A percentile compares a stretch with the other conserved stretches of the same genome.
These are phyloP conservation scores for Metschnikowia amazonensis DNA, from an alignment of 805 yeast species.

Conservation along the genomic window DNA sequence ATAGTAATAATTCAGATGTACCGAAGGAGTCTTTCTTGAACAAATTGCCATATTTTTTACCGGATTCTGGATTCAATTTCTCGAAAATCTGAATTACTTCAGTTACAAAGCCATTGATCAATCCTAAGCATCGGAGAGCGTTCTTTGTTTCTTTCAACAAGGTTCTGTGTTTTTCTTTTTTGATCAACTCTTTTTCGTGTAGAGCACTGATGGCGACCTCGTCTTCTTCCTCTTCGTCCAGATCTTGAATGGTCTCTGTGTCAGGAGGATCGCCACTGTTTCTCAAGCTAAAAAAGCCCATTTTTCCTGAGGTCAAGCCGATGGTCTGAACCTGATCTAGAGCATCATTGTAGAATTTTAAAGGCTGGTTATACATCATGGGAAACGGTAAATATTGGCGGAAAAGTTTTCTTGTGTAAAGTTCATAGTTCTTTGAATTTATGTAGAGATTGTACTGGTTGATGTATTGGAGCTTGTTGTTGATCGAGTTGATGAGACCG, in stretches of 20 bases:
- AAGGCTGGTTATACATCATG: constrained; percentile 67
- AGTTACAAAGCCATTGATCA: constrained; percentile 22
- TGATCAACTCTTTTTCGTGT: constrained; percentile 35
- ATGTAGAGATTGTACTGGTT: constrained; percentile 57
- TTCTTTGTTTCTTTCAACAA: constrained; percentile 31
- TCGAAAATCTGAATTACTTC: constrained; percentile 17
- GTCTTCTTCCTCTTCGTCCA: constrained; percentile 18
- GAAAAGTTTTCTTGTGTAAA: constrained; percentile 54
- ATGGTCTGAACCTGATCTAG: constrained; percentile 29
- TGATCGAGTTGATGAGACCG: constrained; percentile 42
- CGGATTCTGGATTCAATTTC: constrained; percentile 15
- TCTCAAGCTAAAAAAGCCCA: constrained; percentile 29
- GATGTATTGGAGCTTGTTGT: constrained; percentile 41
- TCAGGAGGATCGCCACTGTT: constrained; percentile 20
- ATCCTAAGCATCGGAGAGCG: constrained; percentile 29
- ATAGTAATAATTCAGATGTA: constrained; percentile 36
- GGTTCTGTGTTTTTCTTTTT: constrained; percentile 31
- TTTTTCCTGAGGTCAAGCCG: constrained; percentile 27
- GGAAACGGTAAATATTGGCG: constrained; percentile 61
- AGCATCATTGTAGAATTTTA: constrained; percentile 39
- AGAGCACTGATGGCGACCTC: constrained; percentile 33
- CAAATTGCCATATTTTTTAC: constrained; percentile 15
- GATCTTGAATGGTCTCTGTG: constrained; percentile 29
- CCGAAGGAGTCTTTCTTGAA: constrained; percentile 18
- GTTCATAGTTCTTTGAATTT: constrained; percentile 55